A percentile compares a stretch with the other conserved stretches of the same genome.
Conservation (phyloP, 352 stramenopile species). For the Globisporangium irregulare region DNA sequence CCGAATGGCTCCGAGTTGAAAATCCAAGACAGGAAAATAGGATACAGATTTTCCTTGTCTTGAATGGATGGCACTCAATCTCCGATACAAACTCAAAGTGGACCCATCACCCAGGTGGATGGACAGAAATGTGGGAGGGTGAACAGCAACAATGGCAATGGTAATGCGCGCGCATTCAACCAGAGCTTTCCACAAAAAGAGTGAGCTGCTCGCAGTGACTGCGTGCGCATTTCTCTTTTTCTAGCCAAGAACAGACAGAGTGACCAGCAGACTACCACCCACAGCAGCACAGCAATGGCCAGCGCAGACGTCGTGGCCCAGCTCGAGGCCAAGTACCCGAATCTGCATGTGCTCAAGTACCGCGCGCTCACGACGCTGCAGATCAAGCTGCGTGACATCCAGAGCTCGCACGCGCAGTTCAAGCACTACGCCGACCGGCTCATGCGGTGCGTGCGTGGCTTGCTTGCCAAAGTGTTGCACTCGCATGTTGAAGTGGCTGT, state of each 20-base stretch:
- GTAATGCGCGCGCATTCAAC: neutral
- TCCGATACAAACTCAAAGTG: neutral
- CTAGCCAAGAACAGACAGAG: neutral
- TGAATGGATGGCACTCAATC: neutral
- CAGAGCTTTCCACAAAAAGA: neutral
- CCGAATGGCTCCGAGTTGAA: neutral
- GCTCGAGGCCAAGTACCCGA: slow-evolving; percentile 61
- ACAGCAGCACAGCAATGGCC: slow-evolving; percentile 31
- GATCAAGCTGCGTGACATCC: slow-evolving; percentile 71
- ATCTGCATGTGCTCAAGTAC: slow-evolving; percentile 65
- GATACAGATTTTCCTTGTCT: neutral
- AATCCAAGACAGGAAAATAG: neutral
- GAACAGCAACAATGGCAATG: slow-evolving; percentile 3
- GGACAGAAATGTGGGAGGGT: slow-evolving; percentile 5
- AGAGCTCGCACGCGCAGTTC: slow-evolving; percentile 66
- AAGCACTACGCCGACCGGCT: slow-evolving; percentile 79
- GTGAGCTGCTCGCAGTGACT: slow-evolving; percentile 2
- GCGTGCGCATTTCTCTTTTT: slow-evolving; percentile 12
- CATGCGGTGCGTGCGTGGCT: slow-evolving; percentile 47
- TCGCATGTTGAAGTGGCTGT: slow-evolving; percentile 7
- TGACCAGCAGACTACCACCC: slow-evolving; percentile 2
- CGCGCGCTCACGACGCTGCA: slow-evolving; percentile 59
- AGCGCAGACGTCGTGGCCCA: slow-evolving; percentile 36
- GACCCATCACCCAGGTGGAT: neutral
- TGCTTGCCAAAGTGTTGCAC: neutral